Base-by-base conservation (phyloP, 106 monocot genomes). In the Vanilla planifolia region DNA sequence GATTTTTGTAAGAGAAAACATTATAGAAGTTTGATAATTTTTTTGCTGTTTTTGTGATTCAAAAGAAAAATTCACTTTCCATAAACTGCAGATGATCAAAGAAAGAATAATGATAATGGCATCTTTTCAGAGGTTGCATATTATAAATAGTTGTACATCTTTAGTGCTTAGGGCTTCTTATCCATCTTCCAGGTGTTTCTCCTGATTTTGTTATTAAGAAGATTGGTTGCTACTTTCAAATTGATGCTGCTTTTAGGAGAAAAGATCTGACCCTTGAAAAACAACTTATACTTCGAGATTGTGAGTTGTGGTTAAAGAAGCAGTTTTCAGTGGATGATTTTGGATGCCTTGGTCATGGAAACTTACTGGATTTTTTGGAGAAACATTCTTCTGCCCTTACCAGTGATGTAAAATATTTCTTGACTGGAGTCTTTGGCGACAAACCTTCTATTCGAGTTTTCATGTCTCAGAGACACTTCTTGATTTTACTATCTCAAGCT, bases 281-380 rank as follows among this genome's bases (percentile, higher is more conserved):
- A 4, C 56, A 23, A 47, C 41, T 65, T 58, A 28, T 44, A 9
- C 33, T 71, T 14, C 64, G 23, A 59, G 74, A 71, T 19, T 85
- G 77, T 63, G 77, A 77, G 28, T 21, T 21, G 26, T 77, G 77
- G 85, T 55, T 85, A 71, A 66, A 10, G 36, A 55, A 13, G 40
- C 63, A 80, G 35, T 74, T 74, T 71, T 71, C 42, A 33, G 71
- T 77, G 36, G 25, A 80, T 24, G 47, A 50, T 55, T 85, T 85
- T 47, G 40, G 51, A 28, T 64, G 33, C 16, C 74, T 85, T 55
- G 77, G 77, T 64, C 63, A 68, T 68, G 85, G 85, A 15, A 37
- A 46, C 65, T 80, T 85, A 33, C 34, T 63, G 39, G 77, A 68
- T 4, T 85, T 85, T 77, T 15, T 85, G 36, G 60, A 71, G 23